Percentiles rank a stretch among this genome's conserved stretches.
phyloP scores from a whole-genome alignment of 2,329 filamentous ascomycete genomes.

The Simplicillium sp. region DNA sequence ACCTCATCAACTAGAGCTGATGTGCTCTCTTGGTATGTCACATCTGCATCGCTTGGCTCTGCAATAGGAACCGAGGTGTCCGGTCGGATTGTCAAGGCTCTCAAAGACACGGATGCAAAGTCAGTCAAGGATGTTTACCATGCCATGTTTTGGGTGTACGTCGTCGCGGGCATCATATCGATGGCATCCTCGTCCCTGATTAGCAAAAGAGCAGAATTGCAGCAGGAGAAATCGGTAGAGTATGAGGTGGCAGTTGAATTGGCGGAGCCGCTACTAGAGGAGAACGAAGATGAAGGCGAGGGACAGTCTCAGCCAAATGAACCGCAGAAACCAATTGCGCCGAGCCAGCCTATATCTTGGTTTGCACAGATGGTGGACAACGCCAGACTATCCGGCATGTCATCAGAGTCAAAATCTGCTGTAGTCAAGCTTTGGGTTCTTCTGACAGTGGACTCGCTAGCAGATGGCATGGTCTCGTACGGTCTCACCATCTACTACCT shows the following conservation, averaged over 20 bases:
- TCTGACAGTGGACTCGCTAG: constrained; percentile 53
- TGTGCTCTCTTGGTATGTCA: constrained; percentile 60
- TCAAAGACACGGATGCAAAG: constrained; percentile 37
- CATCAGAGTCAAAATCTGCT: constrained; percentile 41
- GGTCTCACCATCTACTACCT: constrained; percentile 50
- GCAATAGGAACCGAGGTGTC: constrained; percentile 42
- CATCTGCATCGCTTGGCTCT: constrained; percentile 43
- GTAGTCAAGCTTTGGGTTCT: constrained; percentile 59
- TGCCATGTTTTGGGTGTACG: constrained; percentile 48
- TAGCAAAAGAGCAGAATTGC: constrained; percentile 41
- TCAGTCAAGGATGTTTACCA: constrained; percentile 43
- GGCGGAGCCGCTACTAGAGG: constrained; percentile 14
- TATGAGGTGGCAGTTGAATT: constrained; percentile 8
- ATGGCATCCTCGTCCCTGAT: constrained; percentile 34
- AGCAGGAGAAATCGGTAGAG: constrained; percentile 12
- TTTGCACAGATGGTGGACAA: not conserved
- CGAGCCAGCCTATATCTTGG: not conserved
- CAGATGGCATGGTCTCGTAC: constrained; percentile 55
- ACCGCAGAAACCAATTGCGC: not conserved
- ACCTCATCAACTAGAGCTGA: constrained; percentile 43
- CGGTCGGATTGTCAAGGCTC: constrained; percentile 38
- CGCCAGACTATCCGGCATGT: constrained; percentile 15
- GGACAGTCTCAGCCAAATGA: not conserved
- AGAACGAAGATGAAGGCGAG: not conserved
- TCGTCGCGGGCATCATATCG: constrained; percentile 43